Evolutionary conservation across 73 alveolate genomes (phyloP), one percentile per base, ranked within the genome.

Genomic region (Stentor coeruleus): DNA sequence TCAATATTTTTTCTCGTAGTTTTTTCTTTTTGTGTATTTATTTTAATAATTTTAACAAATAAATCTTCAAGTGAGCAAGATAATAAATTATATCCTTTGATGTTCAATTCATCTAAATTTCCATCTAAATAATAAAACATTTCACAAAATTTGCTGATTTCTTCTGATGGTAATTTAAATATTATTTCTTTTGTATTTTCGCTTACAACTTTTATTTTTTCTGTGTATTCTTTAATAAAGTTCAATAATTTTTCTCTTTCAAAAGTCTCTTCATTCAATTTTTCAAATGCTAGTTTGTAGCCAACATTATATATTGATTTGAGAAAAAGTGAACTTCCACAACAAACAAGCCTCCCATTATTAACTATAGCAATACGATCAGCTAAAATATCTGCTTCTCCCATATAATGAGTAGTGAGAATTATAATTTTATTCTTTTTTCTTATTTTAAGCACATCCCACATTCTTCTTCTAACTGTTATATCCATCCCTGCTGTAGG

Each of bases 331-430:
- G 99, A 95, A 41, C 99, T 95, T 2, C 99, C 99, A 14, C 95
- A 91, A 74, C 99, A 97, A 36, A 94, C 90, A 81, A 88, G 84
- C 81, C 90, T 89, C 0, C 99, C 99, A 81, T 95, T 98, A 80
- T 91, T 87, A 86, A 97, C 91, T 35, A 97, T 96, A 3, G 98
- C 98, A 36, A 97, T 94, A 75, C 99, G 81, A 86, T 97, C 99
- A 41, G 96, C 91, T 80, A 97, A 88, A 26, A 92, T 95, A 87
- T 97, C 99, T 0, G 99, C 99, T 85, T 97, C 99, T 81, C 95
- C 99, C 96, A 97, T 95, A 15, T 98, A 95, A 91, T 97, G 99
- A 59, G 99, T 97, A 1, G 99, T 97, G 74, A 97, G 84, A n/a
- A 97, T 91, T 6, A 97, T 93, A 33, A 93, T 91, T 88, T 96